Base-by-base conservation (phyloP, 2,329 filamentous ascomycete genomes). In the Lasiodiplodia hormozganensis region DNA sequence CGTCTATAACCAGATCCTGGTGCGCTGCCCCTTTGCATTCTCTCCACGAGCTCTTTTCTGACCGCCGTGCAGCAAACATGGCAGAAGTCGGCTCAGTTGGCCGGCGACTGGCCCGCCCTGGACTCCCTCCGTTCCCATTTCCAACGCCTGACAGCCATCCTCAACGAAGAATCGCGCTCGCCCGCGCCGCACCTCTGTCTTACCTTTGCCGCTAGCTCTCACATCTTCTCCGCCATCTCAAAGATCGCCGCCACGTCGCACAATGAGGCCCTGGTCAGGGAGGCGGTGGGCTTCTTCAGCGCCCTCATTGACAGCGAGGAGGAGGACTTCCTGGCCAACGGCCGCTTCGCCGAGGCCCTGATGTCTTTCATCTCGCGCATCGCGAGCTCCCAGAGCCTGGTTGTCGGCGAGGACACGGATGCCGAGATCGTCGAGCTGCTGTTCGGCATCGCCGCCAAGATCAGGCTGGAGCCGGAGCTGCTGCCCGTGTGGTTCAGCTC, bases 401-500 rank as follows among this genome's bases (percentile, higher is more conserved):
- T 89, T n/a, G 83, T 94, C 4, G 89, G 91, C 47, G 86, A 89
- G 65, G 92, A 97, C 69, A 94, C 92, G 12, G 94, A 98, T 79
- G 91, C 91, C 11, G 90, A 94, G 69, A 90, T 98, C 58, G 92
- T 98, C 64, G 95, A 99, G 82, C 83, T 99, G 68, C 87, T 97
- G 54, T 99, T 99, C 82, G 96, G 95, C 71, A 94, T 99, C 72
- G 93, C 96, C 23, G 96, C 96, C 72, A 98, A 98, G 85, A 97
- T 99, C 73, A 87, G 96, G 56, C 84, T 97, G 70, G 91, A 96
- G 73, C 94, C 96, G 4, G 87, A 90, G 69, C 95, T 98, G 67
- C 82, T 99, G 57, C 88, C 92, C 1, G 92, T 93, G 18, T 99
- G 96, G 96, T 99, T 99, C 82, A 92, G 91, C 71, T 88, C 80